These are phyloP conservation scores for Aphanomyces stellatus DNA, from an alignment of 352 stramenopile genomes.

Conservation along the genomic window DNA sequence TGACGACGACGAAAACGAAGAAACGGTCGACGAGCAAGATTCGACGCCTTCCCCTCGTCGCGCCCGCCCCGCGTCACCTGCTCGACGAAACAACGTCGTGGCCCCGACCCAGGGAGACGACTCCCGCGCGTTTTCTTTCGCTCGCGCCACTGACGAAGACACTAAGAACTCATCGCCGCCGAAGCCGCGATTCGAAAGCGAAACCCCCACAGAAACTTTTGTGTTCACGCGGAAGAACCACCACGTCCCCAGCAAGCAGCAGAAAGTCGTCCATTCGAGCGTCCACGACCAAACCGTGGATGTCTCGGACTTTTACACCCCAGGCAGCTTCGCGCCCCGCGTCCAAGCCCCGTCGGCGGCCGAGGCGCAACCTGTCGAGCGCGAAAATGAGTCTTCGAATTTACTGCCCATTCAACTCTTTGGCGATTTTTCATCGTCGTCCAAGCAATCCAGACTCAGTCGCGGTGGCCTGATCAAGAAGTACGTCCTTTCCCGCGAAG, in stretches of 20 bases:
- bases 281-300: conserved; percentile 17
- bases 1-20: background rate
- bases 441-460: conserved; percentile 12
- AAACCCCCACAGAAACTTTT: background rate
- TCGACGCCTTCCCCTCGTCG: background rate
- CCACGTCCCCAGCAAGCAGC: background rate
- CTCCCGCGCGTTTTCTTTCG: background rate
- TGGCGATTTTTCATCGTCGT: conserved; percentile 4
- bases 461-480: conserved; percentile 16
- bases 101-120: background rate
- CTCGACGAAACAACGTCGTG: background rate
- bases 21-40: background rate
- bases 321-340: background rate
- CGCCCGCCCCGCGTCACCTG: background rate
- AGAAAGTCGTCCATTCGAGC: conserved; percentile 11
- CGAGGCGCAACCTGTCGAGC: background rate
- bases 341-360: background rate
- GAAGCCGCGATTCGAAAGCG: background rate
- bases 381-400: background rate
- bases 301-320: conserved; percentile 6
- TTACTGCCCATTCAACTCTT: conserved; percentile 13
- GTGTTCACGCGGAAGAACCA: conserved; percentile 19
- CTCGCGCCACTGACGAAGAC: background rate
- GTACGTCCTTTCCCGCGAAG: conserved; percentile 13
- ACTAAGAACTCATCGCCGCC: background rate